Percentiles rank a stretch among this genome's conserved stretches.
phyloP scores from a whole-genome alignment of 78 protist species.

The Salpingoeca rosetta region DNA sequence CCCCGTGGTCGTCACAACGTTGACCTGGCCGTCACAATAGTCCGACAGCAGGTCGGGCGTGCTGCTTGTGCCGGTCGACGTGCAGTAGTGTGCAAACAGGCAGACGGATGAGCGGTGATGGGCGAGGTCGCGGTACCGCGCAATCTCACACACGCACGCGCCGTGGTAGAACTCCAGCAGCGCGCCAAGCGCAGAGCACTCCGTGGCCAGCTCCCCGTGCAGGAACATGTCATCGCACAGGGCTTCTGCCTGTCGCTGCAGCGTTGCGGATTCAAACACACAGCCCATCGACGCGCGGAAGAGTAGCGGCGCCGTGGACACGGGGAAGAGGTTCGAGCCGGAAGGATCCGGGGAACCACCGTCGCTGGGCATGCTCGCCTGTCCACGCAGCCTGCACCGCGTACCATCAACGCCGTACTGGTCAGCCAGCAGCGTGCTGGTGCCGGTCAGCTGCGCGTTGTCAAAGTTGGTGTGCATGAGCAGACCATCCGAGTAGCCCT shows the following conservation, averaged over 20 bases:
- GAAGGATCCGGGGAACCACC: not conserved
- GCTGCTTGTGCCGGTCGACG: not conserved
- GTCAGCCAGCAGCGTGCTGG: not conserved
- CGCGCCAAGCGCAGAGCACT: not conserved
- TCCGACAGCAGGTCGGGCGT: not conserved
- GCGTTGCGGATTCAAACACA: not conserved
- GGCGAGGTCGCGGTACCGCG: not conserved
- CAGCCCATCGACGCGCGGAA: not conserved
- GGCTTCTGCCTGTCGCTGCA: not conserved
- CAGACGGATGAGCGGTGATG: not conserved
- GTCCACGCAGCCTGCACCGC: too few relatives aligned
- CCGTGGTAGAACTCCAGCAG: not conserved
- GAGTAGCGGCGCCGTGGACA: not conserved
- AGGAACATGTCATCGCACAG: not conserved
- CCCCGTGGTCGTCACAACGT: not conserved
- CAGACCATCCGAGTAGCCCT: not conserved
- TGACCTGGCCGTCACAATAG: not conserved
- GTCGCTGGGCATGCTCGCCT: too few relatives aligned
- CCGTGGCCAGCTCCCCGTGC: not conserved
- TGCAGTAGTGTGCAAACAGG: not conserved
- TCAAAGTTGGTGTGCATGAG: not conserved
- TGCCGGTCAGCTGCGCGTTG: not conserved
- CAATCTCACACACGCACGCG: not conserved
- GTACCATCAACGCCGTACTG: not conserved
- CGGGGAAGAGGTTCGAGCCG: not conserved